Conservation (phyloP, 129 eudicot genomes). For the Cynara cardunculus region DNA sequence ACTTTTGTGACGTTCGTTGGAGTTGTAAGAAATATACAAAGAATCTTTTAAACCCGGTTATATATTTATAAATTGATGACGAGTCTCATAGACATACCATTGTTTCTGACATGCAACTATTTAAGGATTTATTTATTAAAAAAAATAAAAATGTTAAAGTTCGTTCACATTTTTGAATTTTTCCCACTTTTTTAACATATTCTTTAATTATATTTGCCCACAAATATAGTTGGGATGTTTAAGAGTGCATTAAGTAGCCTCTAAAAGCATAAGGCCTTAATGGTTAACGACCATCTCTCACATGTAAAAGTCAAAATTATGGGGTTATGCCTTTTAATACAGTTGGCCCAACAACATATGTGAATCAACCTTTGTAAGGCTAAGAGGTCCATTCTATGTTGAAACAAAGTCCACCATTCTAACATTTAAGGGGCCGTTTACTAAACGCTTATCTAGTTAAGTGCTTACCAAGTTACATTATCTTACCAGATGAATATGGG, state of each 20-base stretch:
- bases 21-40: not conserved
- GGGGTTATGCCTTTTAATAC: not conserved
- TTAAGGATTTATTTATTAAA: too few species aligned
- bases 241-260: not conserved
- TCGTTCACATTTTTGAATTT: too few species aligned
- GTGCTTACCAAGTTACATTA: too few species aligned
- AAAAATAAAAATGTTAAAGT: too few species aligned
- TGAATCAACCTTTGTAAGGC: not conserved
- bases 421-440: too few species aligned
- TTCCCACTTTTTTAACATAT: not conserved
- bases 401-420: too few species aligned
- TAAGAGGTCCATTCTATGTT: too few species aligned
- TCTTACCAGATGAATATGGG: too few species aligned
- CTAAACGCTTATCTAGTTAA: too few species aligned
- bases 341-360: not conserved
- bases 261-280: not conserved
- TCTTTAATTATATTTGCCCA: not conserved
- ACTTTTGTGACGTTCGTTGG: too few species aligned
- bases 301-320: not conserved
- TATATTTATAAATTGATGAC: not conserved
- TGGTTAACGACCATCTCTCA: not conserved
- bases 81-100: not conserved
- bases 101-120: too few species aligned
- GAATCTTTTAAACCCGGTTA: not conserved
- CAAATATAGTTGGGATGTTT: not conserved